These are phyloP conservation scores for Gossypium sturtianum DNA, from an alignment of 345 rosid species.

Conservation along the genomic window DNA sequence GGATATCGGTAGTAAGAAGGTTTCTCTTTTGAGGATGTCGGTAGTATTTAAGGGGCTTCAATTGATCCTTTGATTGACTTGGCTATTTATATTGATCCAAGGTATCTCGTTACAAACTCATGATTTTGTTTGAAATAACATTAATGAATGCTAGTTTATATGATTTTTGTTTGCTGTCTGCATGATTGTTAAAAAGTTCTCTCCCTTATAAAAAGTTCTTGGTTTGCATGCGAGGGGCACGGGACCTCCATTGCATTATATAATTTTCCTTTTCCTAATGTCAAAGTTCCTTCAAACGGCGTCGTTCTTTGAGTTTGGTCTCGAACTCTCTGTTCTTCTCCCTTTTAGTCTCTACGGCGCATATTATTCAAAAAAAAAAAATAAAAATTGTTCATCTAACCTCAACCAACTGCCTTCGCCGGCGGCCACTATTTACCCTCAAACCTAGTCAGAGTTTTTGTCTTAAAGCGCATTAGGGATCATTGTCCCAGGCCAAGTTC, in stretches of 20 bases:
- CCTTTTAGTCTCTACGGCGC: not conserved
- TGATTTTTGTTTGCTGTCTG: no score
- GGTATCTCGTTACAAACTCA: no score
- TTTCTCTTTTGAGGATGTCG: no score
- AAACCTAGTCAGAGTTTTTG: not conserved
- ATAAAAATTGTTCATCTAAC: no score
- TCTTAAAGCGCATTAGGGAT: no score
- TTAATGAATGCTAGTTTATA: rapidly evolving
- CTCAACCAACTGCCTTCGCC: not conserved
- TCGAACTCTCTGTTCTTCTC: not conserved
- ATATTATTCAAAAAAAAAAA: not conserved
- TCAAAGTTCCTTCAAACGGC: not conserved
- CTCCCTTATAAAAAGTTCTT: constrained; percentile 38
- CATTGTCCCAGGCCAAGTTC: not conserved
- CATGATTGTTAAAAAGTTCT: no score
- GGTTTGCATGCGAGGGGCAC: constrained; percentile 95
- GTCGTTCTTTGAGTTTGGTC: not conserved
- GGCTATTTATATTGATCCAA: no score
- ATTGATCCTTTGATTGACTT: no score
- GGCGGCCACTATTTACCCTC: not conserved
- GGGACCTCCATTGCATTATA: constrained; percentile 46
- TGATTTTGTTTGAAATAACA: no score
- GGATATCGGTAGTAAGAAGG: no score
- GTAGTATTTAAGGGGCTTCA: no score
- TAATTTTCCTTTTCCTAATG: not conserved